Evolutionary conservation across 2,329 filamentous ascomycete genomes (phyloP).

Genomic region (Passalora sequoiae): DNA sequence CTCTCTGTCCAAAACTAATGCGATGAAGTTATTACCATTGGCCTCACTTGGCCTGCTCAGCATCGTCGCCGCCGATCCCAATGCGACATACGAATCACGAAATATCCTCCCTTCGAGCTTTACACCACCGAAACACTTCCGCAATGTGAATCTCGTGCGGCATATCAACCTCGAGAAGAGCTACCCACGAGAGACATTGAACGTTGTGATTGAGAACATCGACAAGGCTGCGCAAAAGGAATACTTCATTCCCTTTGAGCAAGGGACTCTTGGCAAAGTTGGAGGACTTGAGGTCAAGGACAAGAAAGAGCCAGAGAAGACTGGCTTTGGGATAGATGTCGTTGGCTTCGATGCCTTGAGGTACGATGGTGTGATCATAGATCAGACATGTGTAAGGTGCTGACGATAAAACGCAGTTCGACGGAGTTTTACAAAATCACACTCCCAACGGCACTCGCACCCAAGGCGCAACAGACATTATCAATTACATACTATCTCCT

Average conservation of each 20-base stretch:
- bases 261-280: conserved; percentile 66
- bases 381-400: conserved; percentile 11
- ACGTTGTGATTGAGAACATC: conserved; percentile 89
- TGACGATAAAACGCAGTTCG: conserved; percentile 23
- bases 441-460: conserved; percentile 68
- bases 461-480: conserved; percentile 75
- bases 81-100: conserved; percentile 50
- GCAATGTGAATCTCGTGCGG: conserved; percentile 86
- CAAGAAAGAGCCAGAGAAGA: conserved; percentile 69
- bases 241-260: conserved; percentile 85
- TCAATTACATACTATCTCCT: conserved; percentile 81
- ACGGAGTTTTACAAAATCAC: conserved; percentile 76
- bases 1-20: conserved; percentile 13
- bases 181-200: conserved; percentile 83
- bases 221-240: conserved; percentile 73
- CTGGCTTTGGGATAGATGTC: conserved; percentile 62
- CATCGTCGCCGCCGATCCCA: conserved; percentile 55
- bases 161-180: conserved; percentile 89
- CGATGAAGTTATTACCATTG: conserved; percentile 30
- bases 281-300: conserved; percentile 89
- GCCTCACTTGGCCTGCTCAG: conserved; percentile 45
- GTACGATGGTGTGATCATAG: conserved; percentile 39
- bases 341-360: conserved; percentile 55
- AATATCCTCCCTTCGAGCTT: conserved; percentile 54
- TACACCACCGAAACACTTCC: conserved; percentile 83